Evolutionary conservation across 805 yeast genomes (phyloP).

Genomic region (Vanderwaltozyma tropicalis): DNA sequence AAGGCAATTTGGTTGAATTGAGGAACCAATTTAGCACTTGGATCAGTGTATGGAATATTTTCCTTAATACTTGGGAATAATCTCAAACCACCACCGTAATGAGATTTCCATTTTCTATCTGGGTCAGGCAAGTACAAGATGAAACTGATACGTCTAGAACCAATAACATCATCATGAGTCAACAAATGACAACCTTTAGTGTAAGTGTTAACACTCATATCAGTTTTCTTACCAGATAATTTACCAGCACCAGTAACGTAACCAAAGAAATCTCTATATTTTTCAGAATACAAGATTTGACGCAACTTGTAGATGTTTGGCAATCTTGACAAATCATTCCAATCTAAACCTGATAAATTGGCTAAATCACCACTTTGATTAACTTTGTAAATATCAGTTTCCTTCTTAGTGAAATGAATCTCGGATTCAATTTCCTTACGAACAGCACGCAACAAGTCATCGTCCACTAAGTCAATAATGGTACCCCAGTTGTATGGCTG

Average conservation of each 20-base stretch:
- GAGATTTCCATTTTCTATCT: constrained; percentile 76
- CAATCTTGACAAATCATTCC: constrained; percentile 60
- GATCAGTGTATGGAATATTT: constrained; percentile 82
- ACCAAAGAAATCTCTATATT: constrained; percentile 70
- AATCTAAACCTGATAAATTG: constrained; percentile 74
- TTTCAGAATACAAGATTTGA: constrained; percentile 78
- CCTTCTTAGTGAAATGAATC: constrained; percentile 87
- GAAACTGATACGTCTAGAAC: constrained; percentile 85
- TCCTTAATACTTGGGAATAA: constrained; percentile 79
- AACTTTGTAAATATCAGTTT: constrained; percentile 93
- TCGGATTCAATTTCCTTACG: constrained; percentile 74
- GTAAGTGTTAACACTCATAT: constrained; percentile 85
- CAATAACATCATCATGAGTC: constrained; percentile 97
- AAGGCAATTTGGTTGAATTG: constrained; percentile 94
- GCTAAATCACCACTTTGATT: constrained; percentile 87
- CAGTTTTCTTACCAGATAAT: constrained; percentile 82
- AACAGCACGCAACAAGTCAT: constrained; percentile 64
- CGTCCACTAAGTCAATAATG: constrained; percentile 61
- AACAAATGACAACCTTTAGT: constrained; percentile 87
- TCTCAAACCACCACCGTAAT: constrained; percentile 88
- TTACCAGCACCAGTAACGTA: constrained; percentile 80
- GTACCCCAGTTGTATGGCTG: constrained; percentile 89
- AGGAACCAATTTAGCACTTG: constrained; percentile 60
- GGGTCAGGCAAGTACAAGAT: constrained; percentile 91
- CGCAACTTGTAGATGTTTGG: constrained; percentile 71